phyloP scores from a whole-genome alignment of 306 rosid species.

The Lathyrus sativus region DNA sequence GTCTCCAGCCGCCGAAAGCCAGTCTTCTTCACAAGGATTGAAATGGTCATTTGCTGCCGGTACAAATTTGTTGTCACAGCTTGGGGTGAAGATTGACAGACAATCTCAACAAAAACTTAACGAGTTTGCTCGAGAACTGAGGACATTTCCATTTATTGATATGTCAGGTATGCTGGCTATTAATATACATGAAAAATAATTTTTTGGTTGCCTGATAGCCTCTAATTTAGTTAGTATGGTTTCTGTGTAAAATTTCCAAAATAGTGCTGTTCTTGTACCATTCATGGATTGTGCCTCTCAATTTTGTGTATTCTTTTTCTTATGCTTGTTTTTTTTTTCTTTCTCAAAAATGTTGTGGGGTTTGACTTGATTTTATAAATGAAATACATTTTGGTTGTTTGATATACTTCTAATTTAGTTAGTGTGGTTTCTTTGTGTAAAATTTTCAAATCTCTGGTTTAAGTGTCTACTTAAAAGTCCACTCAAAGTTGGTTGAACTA shows the following conservation, averaged over 20 bases:
- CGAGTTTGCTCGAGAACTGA: constrained; percentile 85
- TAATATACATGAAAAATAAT: constrained; percentile 2
- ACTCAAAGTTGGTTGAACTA: constrained; percentile 7
- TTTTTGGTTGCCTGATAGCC: constrained; percentile 34
- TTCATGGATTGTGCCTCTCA: not conserved
- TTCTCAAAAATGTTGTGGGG: not conserved
- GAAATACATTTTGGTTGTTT: constrained; percentile 25
- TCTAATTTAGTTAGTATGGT: constrained; percentile 13
- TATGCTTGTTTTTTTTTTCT: not conserved
- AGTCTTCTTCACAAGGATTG: constrained; percentile 60
- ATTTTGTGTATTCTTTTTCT: not conserved
- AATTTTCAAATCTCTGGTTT: constrained; percentile 9
- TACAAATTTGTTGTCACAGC: constrained; percentile 71
- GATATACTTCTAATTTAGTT: constrained; percentile 26
- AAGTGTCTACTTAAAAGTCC: constrained; percentile 10
- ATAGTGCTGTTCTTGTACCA: not conserved
- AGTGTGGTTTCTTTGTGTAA: constrained; percentile 14
- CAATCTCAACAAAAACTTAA: constrained; percentile 87
- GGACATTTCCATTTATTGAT: constrained; percentile 76
- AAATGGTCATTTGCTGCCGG: constrained; percentile 84
- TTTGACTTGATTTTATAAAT: constrained; percentile 29
- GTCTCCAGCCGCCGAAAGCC: constrained; percentile 52
- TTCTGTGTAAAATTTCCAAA: constrained; percentile 13
- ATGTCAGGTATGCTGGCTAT: constrained; percentile 79
- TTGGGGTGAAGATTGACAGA: constrained; percentile 76